phyloP scores from a whole-genome alignment of 441 rosid genomes.

The Euphorbia celastroides region DNA sequence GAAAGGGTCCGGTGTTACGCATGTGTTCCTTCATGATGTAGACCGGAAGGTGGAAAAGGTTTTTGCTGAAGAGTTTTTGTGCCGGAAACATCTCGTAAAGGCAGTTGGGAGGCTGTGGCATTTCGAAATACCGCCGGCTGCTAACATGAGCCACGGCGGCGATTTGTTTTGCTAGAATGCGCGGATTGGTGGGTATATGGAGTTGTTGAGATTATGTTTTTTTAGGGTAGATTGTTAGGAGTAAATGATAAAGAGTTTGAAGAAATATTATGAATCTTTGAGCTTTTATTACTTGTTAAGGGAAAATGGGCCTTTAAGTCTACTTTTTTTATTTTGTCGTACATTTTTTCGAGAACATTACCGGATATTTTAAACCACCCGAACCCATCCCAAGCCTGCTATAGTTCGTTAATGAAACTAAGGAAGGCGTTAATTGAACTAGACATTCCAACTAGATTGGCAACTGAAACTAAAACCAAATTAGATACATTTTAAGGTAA shows the following conservation, averaged over 20 bases:
- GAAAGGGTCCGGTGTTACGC: slow-evolving; percentile 46
- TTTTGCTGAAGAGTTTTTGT: slow-evolving; percentile 49
- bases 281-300: not conserved
- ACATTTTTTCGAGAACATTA: not conserved
- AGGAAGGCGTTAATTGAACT: no score
- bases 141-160: slow-evolving; percentile 12
- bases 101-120: slow-evolving; percentile 52
- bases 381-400: not conserved
- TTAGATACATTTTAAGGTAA: no score
- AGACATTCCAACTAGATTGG: no score
- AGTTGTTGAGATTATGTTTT: not conserved
- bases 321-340: not conserved
- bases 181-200: not conserved
- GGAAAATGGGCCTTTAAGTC: not conserved
- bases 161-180: slow-evolving; percentile 12
- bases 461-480: no score
- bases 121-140: slow-evolving; percentile 45
- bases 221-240: not conserved
- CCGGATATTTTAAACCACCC: not conserved
- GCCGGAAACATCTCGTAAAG: slow-evolving; percentile 40
- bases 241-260: not conserved
- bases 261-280: no score
- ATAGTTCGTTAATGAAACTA: no score
- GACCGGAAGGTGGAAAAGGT: slow-evolving; percentile 52
- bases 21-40: slow-evolving; percentile 54